These are phyloP conservation scores for Trichoderma endophyticum DNA, from an alignment of 2,329 filamentous ascomycete genomes.

Conservation along the genomic window DNA sequence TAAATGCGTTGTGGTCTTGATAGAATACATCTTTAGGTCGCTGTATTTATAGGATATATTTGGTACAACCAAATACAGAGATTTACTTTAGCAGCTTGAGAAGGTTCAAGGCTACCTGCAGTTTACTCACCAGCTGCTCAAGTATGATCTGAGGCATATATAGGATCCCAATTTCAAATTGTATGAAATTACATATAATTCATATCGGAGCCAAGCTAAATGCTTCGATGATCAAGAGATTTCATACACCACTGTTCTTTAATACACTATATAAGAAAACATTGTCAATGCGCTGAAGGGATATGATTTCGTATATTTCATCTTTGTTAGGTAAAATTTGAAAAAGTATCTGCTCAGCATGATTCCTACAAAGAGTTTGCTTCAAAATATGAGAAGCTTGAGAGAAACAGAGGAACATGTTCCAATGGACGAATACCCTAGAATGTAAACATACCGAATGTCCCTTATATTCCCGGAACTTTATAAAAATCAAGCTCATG, in stretches of 20 bases:
- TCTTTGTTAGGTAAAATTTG: background rate
- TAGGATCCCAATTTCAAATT: background rate
- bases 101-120: background rate
- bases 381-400: background rate
- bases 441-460: background rate
- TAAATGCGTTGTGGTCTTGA: background rate
- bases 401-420: background rate
- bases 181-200: background rate
- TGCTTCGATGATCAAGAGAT: background rate
- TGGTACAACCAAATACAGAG: background rate
- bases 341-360: background rate
- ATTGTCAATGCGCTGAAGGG: background rate
- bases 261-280: background rate
- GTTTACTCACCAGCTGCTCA: background rate
- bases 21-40: background rate
- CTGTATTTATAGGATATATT: background rate
- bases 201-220: background rate
- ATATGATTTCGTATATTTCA: accelerated
- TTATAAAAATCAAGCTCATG: background rate
- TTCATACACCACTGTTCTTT: background rate
- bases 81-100: background rate
- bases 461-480: too few species aligned
- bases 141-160: background rate
- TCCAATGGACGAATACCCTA: background rate
- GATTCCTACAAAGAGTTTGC: background rate